Evolutionary conservation across 768 basidiomycete genomes (phyloP).

Genomic region (Rhodocollybia butyracea): DNA sequence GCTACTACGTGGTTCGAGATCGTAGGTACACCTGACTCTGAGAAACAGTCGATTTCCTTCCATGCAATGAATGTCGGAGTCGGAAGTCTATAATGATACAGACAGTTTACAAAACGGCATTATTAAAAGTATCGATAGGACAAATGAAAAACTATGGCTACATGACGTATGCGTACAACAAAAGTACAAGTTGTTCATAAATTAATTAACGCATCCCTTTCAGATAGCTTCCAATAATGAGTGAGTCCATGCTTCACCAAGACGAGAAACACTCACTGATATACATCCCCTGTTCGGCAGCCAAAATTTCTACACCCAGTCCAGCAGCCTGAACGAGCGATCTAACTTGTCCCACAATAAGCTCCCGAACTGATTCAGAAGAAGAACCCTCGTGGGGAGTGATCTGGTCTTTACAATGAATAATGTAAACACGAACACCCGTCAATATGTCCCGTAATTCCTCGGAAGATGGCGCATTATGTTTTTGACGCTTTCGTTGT

Average conservation of each 20-base stretch:
- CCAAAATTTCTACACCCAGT: constrained; percentile 71
- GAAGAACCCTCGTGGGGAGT: constrained; percentile 37
- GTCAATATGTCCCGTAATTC: constrained; percentile 49
- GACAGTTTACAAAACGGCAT: neutral
- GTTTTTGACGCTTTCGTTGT: constrained; percentile 34
- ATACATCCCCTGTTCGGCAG: constrained; percentile 76
- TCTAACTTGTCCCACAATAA: constrained; percentile 74
- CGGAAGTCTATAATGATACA: neutral
- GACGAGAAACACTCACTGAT: constrained; percentile 53
- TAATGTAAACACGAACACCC: constrained; percentile 72
- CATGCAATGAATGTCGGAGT: too few relatives aligned
- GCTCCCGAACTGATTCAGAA: constrained; percentile 57
- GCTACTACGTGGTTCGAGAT: constrained; percentile 36
- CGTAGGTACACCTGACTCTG: too few relatives aligned
- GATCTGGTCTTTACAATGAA: constrained; percentile 83
- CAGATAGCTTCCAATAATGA: constrained; percentile 15
- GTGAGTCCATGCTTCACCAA: neutral
- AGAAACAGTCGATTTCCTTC: too few relatives aligned
- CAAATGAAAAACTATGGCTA: constrained; percentile 28
- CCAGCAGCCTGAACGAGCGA: constrained; percentile 53
- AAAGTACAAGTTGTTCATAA: constrained; percentile 16
- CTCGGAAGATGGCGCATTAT: constrained; percentile 34
- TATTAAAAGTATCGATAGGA: neutral
- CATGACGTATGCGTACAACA: constrained; percentile 34
- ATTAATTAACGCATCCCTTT: constrained; percentile 22